A percentile compares a stretch with the other conserved stretches of the same genome.
phyloP scores from a whole-genome alignment of 345 rosid genomes.

The Salix suchowensis region DNA sequence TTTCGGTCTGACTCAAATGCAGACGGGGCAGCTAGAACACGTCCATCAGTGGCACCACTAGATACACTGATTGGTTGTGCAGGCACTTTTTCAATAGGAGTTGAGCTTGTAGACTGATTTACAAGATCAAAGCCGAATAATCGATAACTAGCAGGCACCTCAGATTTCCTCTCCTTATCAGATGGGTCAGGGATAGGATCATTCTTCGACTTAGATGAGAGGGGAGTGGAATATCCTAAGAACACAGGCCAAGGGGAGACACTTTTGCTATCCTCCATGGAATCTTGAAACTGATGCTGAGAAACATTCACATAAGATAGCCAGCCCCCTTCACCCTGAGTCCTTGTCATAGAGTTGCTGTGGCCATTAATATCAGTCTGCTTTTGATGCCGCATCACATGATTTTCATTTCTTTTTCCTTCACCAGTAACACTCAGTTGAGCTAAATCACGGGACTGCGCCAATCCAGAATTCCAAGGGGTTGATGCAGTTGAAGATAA shows the following conservation, averaged over 20 bases:
- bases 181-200: constrained; percentile 19
- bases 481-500: constrained; percentile 40
- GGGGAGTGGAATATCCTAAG: constrained; percentile 37
- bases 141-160: constrained; percentile 15
- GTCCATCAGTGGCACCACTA: constrained; percentile 27
- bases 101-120: constrained; percentile 3
- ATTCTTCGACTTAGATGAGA: constrained; percentile 32
- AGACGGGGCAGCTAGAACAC: constrained; percentile 15
- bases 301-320: constrained; percentile 37
- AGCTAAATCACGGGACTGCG: constrained; percentile 50
- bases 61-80: constrained; percentile 8
- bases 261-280: constrained; percentile 49
- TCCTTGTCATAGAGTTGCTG: constrained; percentile 34
- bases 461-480: constrained; percentile 23
- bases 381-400: constrained; percentile 43
- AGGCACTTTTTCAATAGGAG: constrained; percentile 7
- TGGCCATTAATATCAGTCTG: constrained; percentile 36
- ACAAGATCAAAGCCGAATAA: constrained; percentile 28
- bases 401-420: constrained; percentile 43
- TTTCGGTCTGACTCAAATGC: constrained; percentile 49
- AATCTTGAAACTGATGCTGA: constrained; percentile 45
- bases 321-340: constrained; percentile 46
- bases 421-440: constrained; percentile 39
- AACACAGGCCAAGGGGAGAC: constrained; percentile 39
- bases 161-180: constrained; percentile 13